Evolutionary conservation across 331 rosid genomes (phyloP).

Genomic region (Quercus tomentella): DNA sequence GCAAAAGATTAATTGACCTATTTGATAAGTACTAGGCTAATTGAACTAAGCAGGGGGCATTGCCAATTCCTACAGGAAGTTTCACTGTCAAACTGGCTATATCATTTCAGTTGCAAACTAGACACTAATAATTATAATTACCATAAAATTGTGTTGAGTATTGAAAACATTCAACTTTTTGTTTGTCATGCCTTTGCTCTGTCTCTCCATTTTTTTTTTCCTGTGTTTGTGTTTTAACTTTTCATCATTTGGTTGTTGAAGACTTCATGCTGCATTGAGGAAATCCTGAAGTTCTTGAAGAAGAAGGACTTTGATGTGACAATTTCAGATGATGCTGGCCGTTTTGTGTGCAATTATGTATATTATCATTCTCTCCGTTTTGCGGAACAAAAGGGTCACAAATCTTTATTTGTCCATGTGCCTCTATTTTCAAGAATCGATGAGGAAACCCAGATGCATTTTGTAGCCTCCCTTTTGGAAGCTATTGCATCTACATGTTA

Average conservation of each 20-base stretch:
- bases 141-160: not conserved
- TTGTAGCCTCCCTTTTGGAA: slow-evolving; percentile 63
- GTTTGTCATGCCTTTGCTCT: not conserved
- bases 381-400: slow-evolving; percentile 81
- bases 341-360: slow-evolving; percentile 86
- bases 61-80: not conserved
- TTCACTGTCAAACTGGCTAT: not conserved
- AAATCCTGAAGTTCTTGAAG: slow-evolving; percentile 51
- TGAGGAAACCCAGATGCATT: slow-evolving; percentile 73
- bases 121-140: not conserved
- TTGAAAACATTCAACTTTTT: not conserved
- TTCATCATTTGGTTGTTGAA: slow-evolving; percentile 27
- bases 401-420: slow-evolving; percentile 78
- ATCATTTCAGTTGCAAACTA: not conserved
- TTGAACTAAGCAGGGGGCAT: not conserved
- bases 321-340: slow-evolving; percentile 80
- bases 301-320: slow-evolving; percentile 44
- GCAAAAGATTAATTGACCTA: not conserved
- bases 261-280: slow-evolving; percentile 50
- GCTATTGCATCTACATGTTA: slow-evolving; percentile 59
- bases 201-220: not conserved
- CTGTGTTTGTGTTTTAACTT: slow-evolving; percentile 19
- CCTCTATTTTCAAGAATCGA: slow-evolving; percentile 69
- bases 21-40: not conserved
- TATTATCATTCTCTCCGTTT: slow-evolving; percentile 77